These are phyloP conservation scores for Capronia epimyces DNA, from an alignment of 2,329 filamentous ascomycete species.

Conservation along the genomic window DNA sequence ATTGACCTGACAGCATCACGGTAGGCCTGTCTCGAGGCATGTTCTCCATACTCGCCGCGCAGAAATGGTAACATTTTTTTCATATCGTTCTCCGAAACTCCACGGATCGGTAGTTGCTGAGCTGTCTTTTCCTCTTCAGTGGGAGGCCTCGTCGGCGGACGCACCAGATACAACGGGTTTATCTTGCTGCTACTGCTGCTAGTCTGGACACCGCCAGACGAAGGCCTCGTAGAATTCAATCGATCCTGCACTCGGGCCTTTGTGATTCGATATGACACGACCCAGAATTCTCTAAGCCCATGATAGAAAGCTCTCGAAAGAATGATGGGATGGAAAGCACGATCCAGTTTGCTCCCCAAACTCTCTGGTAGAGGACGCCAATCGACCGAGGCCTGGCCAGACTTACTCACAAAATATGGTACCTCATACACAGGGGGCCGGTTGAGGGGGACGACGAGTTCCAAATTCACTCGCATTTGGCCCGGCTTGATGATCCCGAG, in stretches of 20 bases:
- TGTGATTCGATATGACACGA: conserved; percentile 16
- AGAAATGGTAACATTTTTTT: conserved; percentile 17
- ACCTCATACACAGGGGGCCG: conserved; percentile 24
- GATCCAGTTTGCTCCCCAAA: conserved; percentile 23
- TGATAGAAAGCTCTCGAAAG: conserved; percentile 21
- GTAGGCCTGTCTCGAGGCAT: conserved; percentile 11
- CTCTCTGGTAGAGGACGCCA: conserved; percentile 23
- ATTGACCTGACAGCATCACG: conserved; percentile 20
- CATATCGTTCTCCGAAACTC: conserved; percentile 8
- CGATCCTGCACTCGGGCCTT: conserved; percentile 15
- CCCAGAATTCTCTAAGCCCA: conserved; percentile 20
- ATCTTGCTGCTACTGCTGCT: neutral
- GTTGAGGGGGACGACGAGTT: conserved; percentile 18
- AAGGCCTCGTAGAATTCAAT: conserved; percentile 2
- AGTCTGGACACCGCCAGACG: neutral
- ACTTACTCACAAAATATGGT: conserved; percentile 20
- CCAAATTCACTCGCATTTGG: conserved; percentile 7
- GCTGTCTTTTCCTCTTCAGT: conserved; percentile 13
- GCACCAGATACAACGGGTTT: neutral
- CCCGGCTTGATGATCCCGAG: conserved; percentile 1
- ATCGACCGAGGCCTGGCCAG: conserved; percentile 8
- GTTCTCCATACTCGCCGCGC: conserved; percentile 19
- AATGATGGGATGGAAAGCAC: conserved; percentile 23
- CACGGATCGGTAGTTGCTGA: conserved; percentile 2
- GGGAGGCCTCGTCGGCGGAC: neutral